Evolutionary conservation across 208 protist species (phyloP).

Genomic region (Endotrypanum monterogeii): DNA sequence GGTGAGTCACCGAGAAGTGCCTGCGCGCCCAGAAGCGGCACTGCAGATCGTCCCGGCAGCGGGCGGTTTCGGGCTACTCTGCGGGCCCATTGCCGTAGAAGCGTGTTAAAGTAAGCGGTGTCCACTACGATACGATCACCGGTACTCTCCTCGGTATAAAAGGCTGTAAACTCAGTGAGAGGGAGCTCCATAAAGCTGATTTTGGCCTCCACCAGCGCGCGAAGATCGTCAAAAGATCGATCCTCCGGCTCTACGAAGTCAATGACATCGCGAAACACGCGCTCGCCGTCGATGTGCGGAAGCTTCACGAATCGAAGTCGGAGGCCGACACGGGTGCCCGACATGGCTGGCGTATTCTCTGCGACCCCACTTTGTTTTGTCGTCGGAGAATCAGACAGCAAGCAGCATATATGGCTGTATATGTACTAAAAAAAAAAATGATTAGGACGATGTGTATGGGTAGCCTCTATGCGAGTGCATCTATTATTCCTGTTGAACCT

Average conservation of each 20-base stretch:
- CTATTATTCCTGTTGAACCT: conserved; percentile 1
- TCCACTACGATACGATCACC: conserved; percentile 83
- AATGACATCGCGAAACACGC: conserved; percentile 74
- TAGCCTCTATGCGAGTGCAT: neutral
- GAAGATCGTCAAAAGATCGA: conserved; percentile 56
- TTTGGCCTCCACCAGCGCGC: conserved; percentile 68
- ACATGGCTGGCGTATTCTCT: neutral
- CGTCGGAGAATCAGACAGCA: neutral
- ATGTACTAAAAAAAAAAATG: neutral
- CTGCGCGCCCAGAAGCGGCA: neutral
- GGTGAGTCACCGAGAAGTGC: conserved; percentile 25
- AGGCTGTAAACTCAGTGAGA: conserved; percentile 54
- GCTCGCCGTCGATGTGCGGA: conserved; percentile 52
- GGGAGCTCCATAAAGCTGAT: conserved; percentile 78
- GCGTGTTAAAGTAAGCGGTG: conserved; percentile 58
- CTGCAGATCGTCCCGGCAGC: neutral
- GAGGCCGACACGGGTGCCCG: conserved; percentile 26
- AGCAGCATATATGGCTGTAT: no score
- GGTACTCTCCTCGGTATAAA: conserved; percentile 54
- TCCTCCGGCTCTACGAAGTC: conserved; percentile 53
- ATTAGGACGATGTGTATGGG: neutral
- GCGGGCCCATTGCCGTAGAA: conserved; percentile 46
- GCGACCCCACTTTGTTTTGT: neutral
- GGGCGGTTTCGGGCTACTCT: conserved; percentile 10
- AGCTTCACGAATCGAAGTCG: conserved; percentile 70